Evolutionary conservation across 2,329 filamentous ascomycete genomes (phyloP).

Genomic region (Sphaerulina vaccinii): DNA sequence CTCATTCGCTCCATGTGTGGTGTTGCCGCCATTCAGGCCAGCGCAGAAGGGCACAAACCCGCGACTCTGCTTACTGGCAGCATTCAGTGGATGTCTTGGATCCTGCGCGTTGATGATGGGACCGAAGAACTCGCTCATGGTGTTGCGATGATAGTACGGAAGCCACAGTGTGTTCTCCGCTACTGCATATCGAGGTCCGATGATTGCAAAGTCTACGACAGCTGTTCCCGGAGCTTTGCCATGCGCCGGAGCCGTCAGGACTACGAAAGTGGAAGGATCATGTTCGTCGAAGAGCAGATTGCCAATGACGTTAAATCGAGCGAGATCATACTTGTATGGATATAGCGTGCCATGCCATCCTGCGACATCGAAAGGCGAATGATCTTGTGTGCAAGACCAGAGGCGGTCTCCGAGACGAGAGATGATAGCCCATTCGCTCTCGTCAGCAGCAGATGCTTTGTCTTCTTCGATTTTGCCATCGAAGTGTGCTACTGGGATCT

Average conservation of each 20-base stretch:
- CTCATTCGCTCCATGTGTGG: conserved; percentile 19
- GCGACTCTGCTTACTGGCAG: conserved; percentile 4
- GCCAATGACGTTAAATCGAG: conserved; percentile 57
- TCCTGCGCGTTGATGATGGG: conserved; percentile 57
- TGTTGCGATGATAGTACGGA: conserved; percentile 69
- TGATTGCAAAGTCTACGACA: conserved; percentile 77
- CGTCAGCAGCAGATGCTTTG: conserved; percentile 5
- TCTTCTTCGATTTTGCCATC: conserved; percentile 36
- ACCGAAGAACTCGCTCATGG: conserved; percentile 63
- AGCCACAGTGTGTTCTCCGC: conserved; percentile 68
- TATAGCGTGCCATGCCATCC: conserved; percentile 68
- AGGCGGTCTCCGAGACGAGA: conserved; percentile 14
- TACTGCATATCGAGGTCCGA: conserved; percentile 67
- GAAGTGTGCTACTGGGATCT: conserved; percentile 58
- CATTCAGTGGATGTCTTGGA: conserved; percentile 42
- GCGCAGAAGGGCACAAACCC: conserved; percentile 17
- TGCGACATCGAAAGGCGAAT: conserved; percentile 67
- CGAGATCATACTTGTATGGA: conserved; percentile 56
- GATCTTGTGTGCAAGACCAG: conserved; percentile 47
- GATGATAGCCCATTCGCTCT: conserved; percentile 16
- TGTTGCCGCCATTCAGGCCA: conserved; percentile 18
- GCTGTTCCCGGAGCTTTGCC: conserved; percentile 89
- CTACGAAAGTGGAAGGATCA: conserved; percentile 64
- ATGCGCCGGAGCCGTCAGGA: conserved; percentile 57
- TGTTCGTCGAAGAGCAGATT: conserved; percentile 60